phyloP scores from a whole-genome alignment of 192 early-diverging fungal genomes.

The Mortierella alpina region DNA sequence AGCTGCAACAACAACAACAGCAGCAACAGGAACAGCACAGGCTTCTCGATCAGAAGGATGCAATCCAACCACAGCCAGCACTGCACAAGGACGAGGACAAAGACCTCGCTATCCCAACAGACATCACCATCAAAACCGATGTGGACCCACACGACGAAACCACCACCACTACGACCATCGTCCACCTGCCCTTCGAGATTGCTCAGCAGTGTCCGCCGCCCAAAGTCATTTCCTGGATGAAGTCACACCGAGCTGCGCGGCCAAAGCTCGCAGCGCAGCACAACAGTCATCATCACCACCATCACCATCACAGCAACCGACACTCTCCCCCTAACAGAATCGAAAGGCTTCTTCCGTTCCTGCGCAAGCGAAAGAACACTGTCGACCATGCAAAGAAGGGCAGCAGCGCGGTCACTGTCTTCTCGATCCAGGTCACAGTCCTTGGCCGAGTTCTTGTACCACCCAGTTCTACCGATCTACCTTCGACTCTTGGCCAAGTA shows the following conservation, averaged over 20 bases:
- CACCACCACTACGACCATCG: slow-evolving; percentile 40
- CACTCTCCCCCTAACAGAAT: not conserved
- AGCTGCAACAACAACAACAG: slow-evolving; percentile 1
- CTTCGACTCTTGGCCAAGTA: not conserved
- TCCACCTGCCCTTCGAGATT: slow-evolving; percentile 44
- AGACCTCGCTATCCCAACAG: not conserved
- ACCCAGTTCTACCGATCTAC: slow-evolving; percentile 1
- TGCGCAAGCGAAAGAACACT: not conserved
- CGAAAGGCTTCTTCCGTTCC: slow-evolving; percentile 18
- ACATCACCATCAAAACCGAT: slow-evolving; percentile 36
- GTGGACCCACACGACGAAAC: slow-evolving; percentile 42
- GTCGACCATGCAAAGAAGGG: slow-evolving; percentile 5
- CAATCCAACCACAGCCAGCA: not conserved
- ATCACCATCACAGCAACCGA: slow-evolving; percentile 5
- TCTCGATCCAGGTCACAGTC: slow-evolving; percentile 48
- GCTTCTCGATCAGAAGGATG: no score
- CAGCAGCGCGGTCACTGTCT: slow-evolving; percentile 23
- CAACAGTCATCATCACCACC: slow-evolving; percentile 9
- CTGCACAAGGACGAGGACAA: not conserved
- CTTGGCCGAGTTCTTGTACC: slow-evolving; percentile 38
- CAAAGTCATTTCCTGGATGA: slow-evolving; percentile 52
- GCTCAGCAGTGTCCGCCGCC: slow-evolving; percentile 27
- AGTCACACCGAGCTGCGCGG: slow-evolving; percentile 5
- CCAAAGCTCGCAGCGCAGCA: not conserved
- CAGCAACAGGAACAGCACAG: not conserved